A percentile compares a stretch with the other conserved stretches of the same genome.
Conservation (phyloP, 768 basidiomycete genomes). For the Dentipellis sp. region DNA sequence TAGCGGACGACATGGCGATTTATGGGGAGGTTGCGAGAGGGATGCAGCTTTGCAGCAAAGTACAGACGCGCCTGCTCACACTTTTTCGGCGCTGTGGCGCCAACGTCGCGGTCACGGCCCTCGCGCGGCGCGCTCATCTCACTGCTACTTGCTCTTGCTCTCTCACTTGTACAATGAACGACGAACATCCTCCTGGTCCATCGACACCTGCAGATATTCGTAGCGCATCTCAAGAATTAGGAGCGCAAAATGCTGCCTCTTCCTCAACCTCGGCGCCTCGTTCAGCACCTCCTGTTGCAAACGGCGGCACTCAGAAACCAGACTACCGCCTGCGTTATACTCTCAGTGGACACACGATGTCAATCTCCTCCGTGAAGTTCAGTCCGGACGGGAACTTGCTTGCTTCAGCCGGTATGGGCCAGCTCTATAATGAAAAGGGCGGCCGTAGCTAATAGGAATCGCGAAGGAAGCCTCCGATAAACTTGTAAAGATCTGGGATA, state of each 20-base stretch:
- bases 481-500: conserved; percentile 74
- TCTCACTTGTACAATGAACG: too few relatives aligned
- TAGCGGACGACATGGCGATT: conserved; percentile 34
- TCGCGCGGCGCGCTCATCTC: too few relatives aligned
- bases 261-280: not conserved
- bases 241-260: not conserved
- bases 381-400: conserved; percentile 76
- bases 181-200: not conserved
- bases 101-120: too few relatives aligned
- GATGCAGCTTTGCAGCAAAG: not conserved
- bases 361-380: conserved; percentile 83
- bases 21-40: not conserved
- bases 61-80: too few relatives aligned
- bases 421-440: not conserved
- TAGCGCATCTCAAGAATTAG: too few relatives aligned
- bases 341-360: conserved; percentile 74
- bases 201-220: not conserved
- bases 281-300: not conserved
- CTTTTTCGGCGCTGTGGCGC: too few relatives aligned
- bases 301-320: conserved; percentile 21
- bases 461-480: conserved; percentile 74
- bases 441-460: conserved; percentile 15
- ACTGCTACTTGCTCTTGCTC: too few relatives aligned
- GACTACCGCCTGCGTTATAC: conserved; percentile 51
- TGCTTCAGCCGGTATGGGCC: conserved; percentile 71